Evolutionary conservation across 2,329 filamentous ascomycete genomes (phyloP).

Genomic region (Rugonectria rugulosa): DNA sequence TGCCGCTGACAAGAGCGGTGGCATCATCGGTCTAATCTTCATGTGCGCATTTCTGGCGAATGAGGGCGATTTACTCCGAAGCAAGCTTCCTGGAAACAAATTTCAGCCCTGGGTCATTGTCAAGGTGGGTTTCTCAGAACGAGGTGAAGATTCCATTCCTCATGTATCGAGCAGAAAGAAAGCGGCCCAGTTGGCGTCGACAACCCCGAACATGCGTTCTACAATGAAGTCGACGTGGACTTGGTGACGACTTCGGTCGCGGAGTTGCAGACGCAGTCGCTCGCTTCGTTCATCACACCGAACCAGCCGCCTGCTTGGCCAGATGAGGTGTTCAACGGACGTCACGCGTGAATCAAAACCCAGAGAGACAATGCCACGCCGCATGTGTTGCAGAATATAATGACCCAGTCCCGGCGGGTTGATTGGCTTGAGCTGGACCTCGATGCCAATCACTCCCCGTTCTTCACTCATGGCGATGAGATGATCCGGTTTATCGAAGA

Average conservation of each 20-base stretch:
- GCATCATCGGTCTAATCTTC: slow-evolving; percentile 22
- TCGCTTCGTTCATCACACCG: slow-evolving; percentile 4
- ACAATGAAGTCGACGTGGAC: slow-evolving; percentile 2
- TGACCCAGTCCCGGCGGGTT: slow-evolving; percentile 3
- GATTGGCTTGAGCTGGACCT: slow-evolving; percentile 17
- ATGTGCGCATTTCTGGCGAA: slow-evolving; percentile 19
- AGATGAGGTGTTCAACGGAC: slow-evolving; percentile 20
- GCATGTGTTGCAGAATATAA: slow-evolving; percentile 6
- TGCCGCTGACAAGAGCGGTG: slow-evolving; percentile 9
- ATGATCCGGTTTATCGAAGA: slow-evolving; percentile 14
- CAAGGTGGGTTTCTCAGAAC: not conserved
- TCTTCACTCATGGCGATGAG: slow-evolving; percentile 6
- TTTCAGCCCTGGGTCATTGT: slow-evolving; percentile 1
- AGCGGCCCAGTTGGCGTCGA: not conserved
- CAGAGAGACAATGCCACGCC: slow-evolving; percentile 14
- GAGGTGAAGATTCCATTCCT: not conserved
- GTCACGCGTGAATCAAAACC: slow-evolving; percentile 18
- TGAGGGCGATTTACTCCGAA: slow-evolving; percentile 9
- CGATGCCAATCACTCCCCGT: slow-evolving; percentile 21
- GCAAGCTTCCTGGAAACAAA: slow-evolving; percentile 8
- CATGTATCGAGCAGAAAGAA: not conserved
- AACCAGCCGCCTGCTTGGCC: slow-evolving; percentile 15
- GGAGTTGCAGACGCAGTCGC: slow-evolving; percentile 7
- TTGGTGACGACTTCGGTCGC: not conserved
- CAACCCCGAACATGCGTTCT: slow-evolving; percentile 55